Percentiles rank a stretch among this genome's conserved stretches.
These are phyloP conservation scores for Carpinus viminea DNA, from an alignment of 306 rosid species.

Conservation along the genomic window DNA sequence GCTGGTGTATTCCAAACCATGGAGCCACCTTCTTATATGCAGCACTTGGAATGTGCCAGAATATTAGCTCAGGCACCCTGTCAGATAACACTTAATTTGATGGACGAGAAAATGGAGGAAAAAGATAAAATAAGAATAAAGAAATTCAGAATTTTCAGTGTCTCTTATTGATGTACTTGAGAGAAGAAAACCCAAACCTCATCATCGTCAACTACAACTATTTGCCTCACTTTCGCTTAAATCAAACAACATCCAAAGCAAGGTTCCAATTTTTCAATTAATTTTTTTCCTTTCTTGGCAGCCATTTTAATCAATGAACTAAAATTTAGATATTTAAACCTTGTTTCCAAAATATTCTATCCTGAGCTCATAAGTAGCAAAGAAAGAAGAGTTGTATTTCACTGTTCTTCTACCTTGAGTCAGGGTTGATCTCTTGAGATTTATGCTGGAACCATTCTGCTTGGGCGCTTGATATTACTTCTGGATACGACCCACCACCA, in stretches of 20 bases:
- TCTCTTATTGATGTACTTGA: neutral
- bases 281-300: neutral
- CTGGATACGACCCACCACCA: conserved; percentile 91
- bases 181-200: neutral
- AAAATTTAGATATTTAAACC: neutral
- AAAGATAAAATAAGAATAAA: neutral
- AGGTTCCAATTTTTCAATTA: neutral
- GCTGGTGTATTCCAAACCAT: conserved; percentile 42
- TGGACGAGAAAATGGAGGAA: conserved; percentile 12
- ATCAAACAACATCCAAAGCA: neutral
- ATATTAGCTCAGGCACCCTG: conserved; percentile 81
- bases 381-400: neutral
- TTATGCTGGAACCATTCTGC: conserved; percentile 63
- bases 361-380: neutral
- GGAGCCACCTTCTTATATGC: conserved; percentile 72
- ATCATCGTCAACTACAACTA: neutral
- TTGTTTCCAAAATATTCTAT: neutral
- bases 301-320: neutral
- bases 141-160: neutral
- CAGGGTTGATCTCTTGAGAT: conserved; percentile 55
- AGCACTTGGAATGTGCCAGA: conserved; percentile 90
- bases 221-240: neutral
- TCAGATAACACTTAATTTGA: conserved; percentile 20
- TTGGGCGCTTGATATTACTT: conserved; percentile 69
- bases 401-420: conserved; percentile 50